phyloP scores from a whole-genome alignment of 176 grass and related monocot species.

The Melocanna baccifera region DNA sequence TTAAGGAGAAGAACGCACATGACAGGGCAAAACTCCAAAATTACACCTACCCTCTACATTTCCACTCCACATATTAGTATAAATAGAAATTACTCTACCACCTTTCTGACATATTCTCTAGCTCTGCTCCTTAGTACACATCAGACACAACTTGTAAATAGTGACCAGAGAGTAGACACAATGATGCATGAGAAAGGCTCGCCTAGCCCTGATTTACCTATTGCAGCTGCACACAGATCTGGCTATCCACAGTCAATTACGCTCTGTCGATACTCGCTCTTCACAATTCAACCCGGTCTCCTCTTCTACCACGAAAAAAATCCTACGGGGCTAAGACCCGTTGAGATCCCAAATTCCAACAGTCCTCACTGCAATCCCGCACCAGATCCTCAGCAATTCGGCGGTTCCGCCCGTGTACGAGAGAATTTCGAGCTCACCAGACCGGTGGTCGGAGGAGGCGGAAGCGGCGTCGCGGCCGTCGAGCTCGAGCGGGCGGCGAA shows the following conservation, averaged over 20 bases:
- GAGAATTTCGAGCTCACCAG: conserved; percentile 48
- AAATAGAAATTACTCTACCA: background rate
- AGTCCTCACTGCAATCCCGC: background rate
- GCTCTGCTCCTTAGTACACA: background rate
- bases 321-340: background rate
- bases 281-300: conserved; percentile 18
- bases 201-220: background rate
- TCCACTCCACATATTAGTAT: background rate
- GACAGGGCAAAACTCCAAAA: background rate
- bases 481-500: conserved; percentile 50
- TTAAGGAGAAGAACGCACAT: background rate
- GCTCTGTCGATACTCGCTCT: background rate
- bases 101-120: background rate
- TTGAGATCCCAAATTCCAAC: background rate
- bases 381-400: background rate
- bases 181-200: background rate
- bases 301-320: background rate
- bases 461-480: conserved; percentile 33
- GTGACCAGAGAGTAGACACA: background rate
- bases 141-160: background rate
- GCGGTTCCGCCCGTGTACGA: background rate
- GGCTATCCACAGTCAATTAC: background rate
- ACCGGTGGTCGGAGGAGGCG: conserved; percentile 32
- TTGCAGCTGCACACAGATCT: background rate
- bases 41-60: background rate